Evolutionary conservation across 345 rosid genomes (phyloP), one percentile per base, ranked within the genome.

Genomic region (Pugionium cornutum): DNA sequence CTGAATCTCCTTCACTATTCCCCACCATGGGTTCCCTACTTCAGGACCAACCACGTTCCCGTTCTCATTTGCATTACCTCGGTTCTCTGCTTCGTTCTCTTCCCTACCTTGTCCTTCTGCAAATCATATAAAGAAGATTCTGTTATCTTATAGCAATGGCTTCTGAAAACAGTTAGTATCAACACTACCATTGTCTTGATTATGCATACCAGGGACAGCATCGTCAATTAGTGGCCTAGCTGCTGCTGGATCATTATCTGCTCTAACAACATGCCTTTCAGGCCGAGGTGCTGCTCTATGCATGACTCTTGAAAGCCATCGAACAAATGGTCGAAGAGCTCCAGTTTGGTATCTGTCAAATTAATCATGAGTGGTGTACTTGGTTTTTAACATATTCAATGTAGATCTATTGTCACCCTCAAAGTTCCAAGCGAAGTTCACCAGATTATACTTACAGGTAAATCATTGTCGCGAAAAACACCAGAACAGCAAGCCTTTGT

Each of bases 291-390:
- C 97, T 4, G 95, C 95, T 76, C 97, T 90, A 51, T 82, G 90
- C 97, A 88, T 86, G 68, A 91, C 82, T 69, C 85, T 90, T n/a
- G 95, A 84, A 49, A 90, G 87, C 95, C 92, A 82, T 58, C 76
- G 76, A 28, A 88, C 69, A 62, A 90, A 67, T 6, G 97, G 97
- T 18, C 91, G 67, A 28, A 90, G 86, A 70, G 90, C 97, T 62
- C 92, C 97, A 41, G 95, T 87, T 81, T 88, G 92, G 74, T 90
- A 86, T 53, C 97, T 87, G 83, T 43, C 40, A 59, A 2, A 29
- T 59, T 42, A n/a, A 41, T 28, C 40, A n/a, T 43, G 29, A 59
- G 27, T 41, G 9, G 41, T 28, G 26, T n/a, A n/a, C 49, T 58
- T 57, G 48, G 10, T 1, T 42, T 41, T 9, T 8, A 9, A 10